Base-by-base conservation (phyloP, 192 early-diverging fungal species). In the Coemansia sp. region DNA sequence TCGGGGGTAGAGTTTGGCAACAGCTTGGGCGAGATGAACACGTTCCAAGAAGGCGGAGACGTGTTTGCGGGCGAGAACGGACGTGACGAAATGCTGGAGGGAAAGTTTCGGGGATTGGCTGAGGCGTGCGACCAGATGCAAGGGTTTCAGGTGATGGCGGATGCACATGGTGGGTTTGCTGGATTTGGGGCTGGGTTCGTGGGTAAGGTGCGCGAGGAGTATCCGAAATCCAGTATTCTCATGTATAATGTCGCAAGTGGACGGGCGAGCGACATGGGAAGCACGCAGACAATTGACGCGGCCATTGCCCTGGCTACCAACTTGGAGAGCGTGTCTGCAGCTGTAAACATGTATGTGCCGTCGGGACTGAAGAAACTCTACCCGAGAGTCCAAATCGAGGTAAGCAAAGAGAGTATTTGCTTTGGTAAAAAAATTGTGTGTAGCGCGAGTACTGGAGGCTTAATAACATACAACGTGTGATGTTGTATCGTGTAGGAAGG, bases 61-160 rank as follows among this genome's bases (percentile, higher is more conserved):
- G 73, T 85, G 64, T 79, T 89, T 73, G 63, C 65, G 0, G 74
- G 72, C 0, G 52, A 66, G 5, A 64, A 84, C 33, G 39, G 41
- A 3, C 69, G 72, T 10, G 77, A 71, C 3, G 85, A 86, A 6
- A 55, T 71, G 27, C 71, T 83, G 15, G 85, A 86, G 22, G 79
- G 75, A 36, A 52, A 47, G 12, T 70, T 83, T 29, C 73, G 85
- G 5, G 33, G 24, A 5, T 64, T 76, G 47, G 77, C 72, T 16
- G 85, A 86, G 55, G 77, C 76, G 38, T 75, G 80, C 50, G 85
- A 86, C 62, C 65, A 49, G 13, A 29, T 83, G 31, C 71, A 92
- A 83, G 92, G 92, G 6, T 92, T 94, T 64, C 92, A 94, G 85
- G 73, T 92, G 1, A 29, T 92, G 44, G 85, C 87, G 0, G 86